Percentiles rank a stretch among this genome's conserved stretches.
These are phyloP conservation scores for Elsinoe ampelina DNA, from an alignment of 2,329 filamentous ascomycete genomes.

Conservation along the genomic window DNA sequence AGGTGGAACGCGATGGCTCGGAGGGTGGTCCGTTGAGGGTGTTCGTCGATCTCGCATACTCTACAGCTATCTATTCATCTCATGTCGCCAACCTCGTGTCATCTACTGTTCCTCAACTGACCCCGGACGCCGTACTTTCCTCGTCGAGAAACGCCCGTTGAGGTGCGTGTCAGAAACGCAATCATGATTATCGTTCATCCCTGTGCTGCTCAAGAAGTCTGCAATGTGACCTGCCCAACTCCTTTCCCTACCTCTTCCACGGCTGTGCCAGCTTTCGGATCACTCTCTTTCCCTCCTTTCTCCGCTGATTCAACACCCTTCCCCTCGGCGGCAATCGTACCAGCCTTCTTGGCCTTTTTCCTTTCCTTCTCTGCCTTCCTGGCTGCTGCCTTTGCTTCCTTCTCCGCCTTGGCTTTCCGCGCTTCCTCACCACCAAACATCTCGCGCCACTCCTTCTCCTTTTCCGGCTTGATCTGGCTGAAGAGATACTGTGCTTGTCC, in stretches of 20 bases:
- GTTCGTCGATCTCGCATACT: too few relatives aligned
- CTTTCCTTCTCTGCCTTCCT: slow-evolving; percentile 56
- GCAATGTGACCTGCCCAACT: slow-evolving; percentile 36
- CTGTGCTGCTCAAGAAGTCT: slow-evolving; percentile 23
- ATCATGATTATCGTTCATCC: background rate
- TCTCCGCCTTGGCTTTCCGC: slow-evolving; percentile 61
- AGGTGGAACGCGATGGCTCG: too few relatives aligned
- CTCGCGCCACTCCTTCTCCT: slow-evolving; percentile 73
- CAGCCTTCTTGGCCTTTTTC: slow-evolving; percentile 54
- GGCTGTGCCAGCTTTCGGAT: slow-evolving; percentile 30
- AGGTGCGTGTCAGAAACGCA: slow-evolving; percentile 3
- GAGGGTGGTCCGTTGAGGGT: too few relatives aligned
- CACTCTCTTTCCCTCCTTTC: slow-evolving; percentile 50
- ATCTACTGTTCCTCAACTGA: background rate
- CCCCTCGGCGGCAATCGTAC: slow-evolving; percentile 24
- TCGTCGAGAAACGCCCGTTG: slow-evolving; percentile 1
- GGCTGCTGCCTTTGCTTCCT: slow-evolving; percentile 48
- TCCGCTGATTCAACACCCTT: slow-evolving; percentile 74
- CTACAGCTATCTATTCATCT: too few relatives aligned
- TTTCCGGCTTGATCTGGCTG: slow-evolving; percentile 70
- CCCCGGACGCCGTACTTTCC: background rate
- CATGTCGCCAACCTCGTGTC: background rate
- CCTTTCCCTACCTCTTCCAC: slow-evolving; percentile 38
- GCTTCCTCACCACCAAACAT: slow-evolving; percentile 60
- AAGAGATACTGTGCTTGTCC: slow-evolving; percentile 75